phyloP scores from a whole-genome alignment of 495 filamentous ascomycete species.

The Collariella sp. region DNA sequence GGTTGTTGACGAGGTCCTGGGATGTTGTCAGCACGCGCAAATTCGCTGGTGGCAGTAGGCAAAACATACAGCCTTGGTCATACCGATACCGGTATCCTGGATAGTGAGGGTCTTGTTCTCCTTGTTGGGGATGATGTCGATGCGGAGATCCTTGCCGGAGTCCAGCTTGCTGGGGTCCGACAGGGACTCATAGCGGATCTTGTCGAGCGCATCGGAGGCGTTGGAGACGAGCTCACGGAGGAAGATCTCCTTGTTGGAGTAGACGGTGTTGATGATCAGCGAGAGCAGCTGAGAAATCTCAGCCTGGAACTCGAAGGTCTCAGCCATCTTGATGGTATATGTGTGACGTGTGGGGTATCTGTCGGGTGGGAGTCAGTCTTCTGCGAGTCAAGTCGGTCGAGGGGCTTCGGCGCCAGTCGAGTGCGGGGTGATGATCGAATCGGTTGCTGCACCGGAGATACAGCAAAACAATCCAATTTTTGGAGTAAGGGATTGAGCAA shows the following conservation, averaged over 20 bases:
- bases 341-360: constrained; percentile 22
- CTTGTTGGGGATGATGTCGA: constrained; percentile 97
- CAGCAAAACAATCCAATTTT: background rate
- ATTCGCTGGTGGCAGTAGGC: background rate
- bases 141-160: constrained; percentile 87
- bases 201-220: constrained; percentile 96
- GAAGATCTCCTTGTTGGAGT: constrained; percentile 99
- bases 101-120: constrained; percentile 95
- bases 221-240: constrained; percentile 96
- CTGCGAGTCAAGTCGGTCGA: background rate
- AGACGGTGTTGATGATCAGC: constrained; percentile 99
- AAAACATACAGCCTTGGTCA: constrained; percentile 94
- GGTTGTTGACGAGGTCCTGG: constrained; percentile 97
- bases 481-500: no score
- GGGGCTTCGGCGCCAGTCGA: background rate
- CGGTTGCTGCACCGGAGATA: background rate
- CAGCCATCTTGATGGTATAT: constrained; percentile 59
- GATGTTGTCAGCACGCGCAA: constrained; percentile 18
- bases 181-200: constrained; percentile 97
- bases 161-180: constrained; percentile 97
- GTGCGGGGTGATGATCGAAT: background rate
- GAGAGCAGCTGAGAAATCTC: constrained; percentile 99
- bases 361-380: constrained; percentile 5
- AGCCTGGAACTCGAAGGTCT: constrained; percentile 99
- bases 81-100: constrained; percentile 96